Base-by-base conservation (phyloP, 768 basidiomycete species). In the Russula ochroleuca region DNA sequence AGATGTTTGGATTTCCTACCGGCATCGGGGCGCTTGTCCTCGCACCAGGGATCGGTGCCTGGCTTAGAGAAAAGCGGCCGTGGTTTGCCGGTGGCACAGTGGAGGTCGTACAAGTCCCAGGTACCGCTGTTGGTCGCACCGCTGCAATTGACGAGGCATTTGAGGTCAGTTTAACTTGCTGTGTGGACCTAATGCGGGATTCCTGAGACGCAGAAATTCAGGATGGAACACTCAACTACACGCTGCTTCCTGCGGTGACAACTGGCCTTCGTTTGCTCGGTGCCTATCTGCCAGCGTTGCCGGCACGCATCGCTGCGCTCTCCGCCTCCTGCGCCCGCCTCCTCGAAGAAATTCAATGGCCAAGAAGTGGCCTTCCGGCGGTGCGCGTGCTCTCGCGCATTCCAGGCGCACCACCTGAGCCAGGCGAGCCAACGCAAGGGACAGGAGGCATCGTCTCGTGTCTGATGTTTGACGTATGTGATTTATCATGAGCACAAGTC, bases 41-140 rank as follows among this genome's bases (percentile, higher is more conserved):
- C 57, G 68, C 61, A 10, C 68, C 68, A 9, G 68, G 61, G 6
- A 85, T 88, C 49, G 88, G 85, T 72, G 85, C 86, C 69, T 80
- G 81, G 10, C 90, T 91, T 68, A 73, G 91, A 56, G 65, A 61
- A 25, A 62, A 66, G 35, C 82, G 89, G 9, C 90, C 89, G 0
- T 94, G 91, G 91, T 92, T 92, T 72, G 83, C 90, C 2, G 91
- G 91, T 35, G 90, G 90, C 2, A 90, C 85, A 0, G 90, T 92
- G 23, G 84, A 90, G 66, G 80, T 92, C 23, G 91, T 92, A 0
- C 91, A 92, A 71, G 91, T 90, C 5, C 90, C 91, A 11, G 91
- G 90, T 2, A 79, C 70, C 13, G 77, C 89, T 10, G 79, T 89
- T 1, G 91, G 87, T 7, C 78, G 83, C 61, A 77, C 85, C 2